Evolutionary conservation across 1,139 yeast genomes (phyloP).

Genomic region (Scheffersomyces insectosa): DNA sequence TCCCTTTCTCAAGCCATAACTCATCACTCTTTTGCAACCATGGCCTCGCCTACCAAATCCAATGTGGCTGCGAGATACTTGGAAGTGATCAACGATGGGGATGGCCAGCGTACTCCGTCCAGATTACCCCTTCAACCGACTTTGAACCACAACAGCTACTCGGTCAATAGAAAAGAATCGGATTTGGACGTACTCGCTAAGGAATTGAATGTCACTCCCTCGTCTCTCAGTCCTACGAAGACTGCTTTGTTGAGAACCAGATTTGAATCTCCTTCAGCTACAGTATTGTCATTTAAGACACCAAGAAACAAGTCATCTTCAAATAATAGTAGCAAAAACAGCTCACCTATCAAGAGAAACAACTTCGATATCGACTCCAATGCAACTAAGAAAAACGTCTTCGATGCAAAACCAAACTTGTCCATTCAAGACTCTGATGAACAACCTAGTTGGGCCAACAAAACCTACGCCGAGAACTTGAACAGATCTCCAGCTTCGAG

Average conservation of each 20-base stretch:
- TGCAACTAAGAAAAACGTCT: slow-evolving; percentile 1
- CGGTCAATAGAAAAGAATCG: slow-evolving; percentile 19
- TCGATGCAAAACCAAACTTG: slow-evolving; percentile 12
- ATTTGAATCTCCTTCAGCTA: slow-evolving; percentile 47
- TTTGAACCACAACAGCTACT: slow-evolving; percentile 23
- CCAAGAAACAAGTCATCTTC: slow-evolving; percentile 25
- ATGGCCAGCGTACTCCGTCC: slow-evolving; percentile 17
- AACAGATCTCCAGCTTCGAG: slow-evolving; percentile 15
- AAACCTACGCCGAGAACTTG: slow-evolving; percentile 17
- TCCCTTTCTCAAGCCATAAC: background rate
- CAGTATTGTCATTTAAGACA: slow-evolving; percentile 44
- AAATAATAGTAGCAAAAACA: slow-evolving; percentile 20
- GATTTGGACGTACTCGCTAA: slow-evolving; percentile 45
- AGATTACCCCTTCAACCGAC: slow-evolving; percentile 36
- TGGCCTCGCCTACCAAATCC: slow-evolving; percentile 26
- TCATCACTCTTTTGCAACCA: slow-evolving; percentile 3
- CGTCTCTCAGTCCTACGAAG: slow-evolving; percentile 25
- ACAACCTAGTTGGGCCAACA: slow-evolving; percentile 25
- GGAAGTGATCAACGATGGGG: slow-evolving; percentile 27
- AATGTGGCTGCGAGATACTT: slow-evolving; percentile 36
- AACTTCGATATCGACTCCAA: slow-evolving; percentile 13
- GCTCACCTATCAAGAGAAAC: slow-evolving; percentile 21
- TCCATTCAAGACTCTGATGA: slow-evolving; percentile 13
- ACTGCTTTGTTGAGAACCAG: slow-evolving; percentile 33
- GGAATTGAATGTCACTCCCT: slow-evolving; percentile 33